Base-by-base conservation (phyloP, 345 rosid species). In the Iberis pinnata region DNA sequence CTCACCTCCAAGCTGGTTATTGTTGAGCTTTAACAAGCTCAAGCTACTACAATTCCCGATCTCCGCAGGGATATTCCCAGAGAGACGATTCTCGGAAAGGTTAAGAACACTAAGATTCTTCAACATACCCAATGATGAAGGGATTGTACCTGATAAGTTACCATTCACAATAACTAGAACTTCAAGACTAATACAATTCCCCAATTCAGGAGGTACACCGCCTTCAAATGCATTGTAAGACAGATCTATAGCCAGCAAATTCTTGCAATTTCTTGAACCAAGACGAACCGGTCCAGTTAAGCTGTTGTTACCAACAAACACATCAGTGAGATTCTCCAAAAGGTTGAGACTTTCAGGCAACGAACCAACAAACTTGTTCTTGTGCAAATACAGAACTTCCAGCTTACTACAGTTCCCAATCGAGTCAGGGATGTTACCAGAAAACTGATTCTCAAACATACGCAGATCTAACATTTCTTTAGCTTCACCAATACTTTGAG, bases 1-100 rank as follows among this genome's bases (percentile, higher is more conserved):
- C 62, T 41, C 65, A 2, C 93, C 97, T 49, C 73, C 74, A 12
- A 89, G 83, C 60, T 73, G 80, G 75, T 89, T 89, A 1, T 51
- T 40, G 39, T 78, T 62, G 12, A 78, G 54, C 43, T 26, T 60
- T 39, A 89, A 60, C 45, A 13, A 11, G 22, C 2, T 64, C 70
- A 89, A 68, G 46, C 83, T 77, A 74, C 71, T 72, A 62, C 97
- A 86, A 18, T 75, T 73, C 14, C 89, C 95, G 0, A 89, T 64
- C 69, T 83, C 79, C 1, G 67, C 31, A 5, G 97, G 97, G 42
- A 89, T 80, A 49, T 61, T 57, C 12, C 93, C 95, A 6, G 79
- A 86, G 60, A 86, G 71, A 14, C 20, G 61, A 72, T 89, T 89
- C 63, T 80, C 80, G 12, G 78, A 77, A 12, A 89, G 82, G 46